Conservation (phyloP, 1,284 basidiomycete genomes). For the Sporisorium exsertum region DNA sequence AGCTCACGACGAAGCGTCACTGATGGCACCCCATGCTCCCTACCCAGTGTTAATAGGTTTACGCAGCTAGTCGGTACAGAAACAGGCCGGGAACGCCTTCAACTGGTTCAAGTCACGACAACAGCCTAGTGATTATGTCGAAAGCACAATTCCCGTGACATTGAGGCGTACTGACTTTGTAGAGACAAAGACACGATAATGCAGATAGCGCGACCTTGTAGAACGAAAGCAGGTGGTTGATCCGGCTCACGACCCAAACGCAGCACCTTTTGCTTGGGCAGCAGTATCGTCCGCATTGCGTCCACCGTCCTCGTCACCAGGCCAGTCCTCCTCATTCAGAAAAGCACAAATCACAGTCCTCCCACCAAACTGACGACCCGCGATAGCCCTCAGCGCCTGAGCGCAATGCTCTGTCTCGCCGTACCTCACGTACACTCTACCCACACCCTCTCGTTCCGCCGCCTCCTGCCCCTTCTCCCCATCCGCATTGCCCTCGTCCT, state of each 20-base stretch:
- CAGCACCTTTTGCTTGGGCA: slow-evolving; percentile 51
- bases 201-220: too few relatives aligned
- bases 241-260: slow-evolving; percentile 17
- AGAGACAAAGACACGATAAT: too few relatives aligned
- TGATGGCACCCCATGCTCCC: too few relatives aligned
- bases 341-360: slow-evolving; percentile 78
- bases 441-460: slow-evolving; percentile 89
- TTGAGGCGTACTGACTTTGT: too few relatives aligned
- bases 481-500: slow-evolving; percentile 72
- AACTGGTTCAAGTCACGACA: too few relatives aligned
- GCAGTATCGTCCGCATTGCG: slow-evolving; percentile 54
- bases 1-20: too few relatives aligned
- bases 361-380: slow-evolving; percentile 90
- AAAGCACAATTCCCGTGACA: neutral
- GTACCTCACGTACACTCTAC: slow-evolving; percentile 92
- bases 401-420: slow-evolving; percentile 75
- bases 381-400: slow-evolving; percentile 82
- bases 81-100: too few relatives aligned
- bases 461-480: slow-evolving; percentile 58
- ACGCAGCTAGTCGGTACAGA: too few relatives aligned
- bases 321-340: slow-evolving; percentile 65
- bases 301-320: slow-evolving; percentile 60
- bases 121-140: too few relatives aligned
- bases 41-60: too few relatives aligned
- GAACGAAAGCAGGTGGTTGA: too few relatives aligned